Evolutionary conservation across 2,329 filamentous ascomycete genomes (phyloP).

Genomic region (Sarocladiaceae sp.): DNA sequence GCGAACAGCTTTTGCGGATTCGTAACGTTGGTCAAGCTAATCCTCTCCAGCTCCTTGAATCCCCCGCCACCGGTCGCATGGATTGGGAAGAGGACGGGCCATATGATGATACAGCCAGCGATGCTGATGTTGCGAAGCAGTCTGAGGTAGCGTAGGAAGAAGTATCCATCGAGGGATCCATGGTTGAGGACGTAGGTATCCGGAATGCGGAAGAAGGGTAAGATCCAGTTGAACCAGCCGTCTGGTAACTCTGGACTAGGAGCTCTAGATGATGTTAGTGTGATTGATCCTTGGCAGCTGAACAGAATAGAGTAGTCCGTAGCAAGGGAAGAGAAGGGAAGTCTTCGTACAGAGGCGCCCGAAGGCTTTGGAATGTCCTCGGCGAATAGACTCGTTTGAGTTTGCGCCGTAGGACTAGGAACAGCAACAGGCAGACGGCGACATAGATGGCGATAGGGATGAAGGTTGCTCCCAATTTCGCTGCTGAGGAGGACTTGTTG

Average conservation of each 20-base stretch:
- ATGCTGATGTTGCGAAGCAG: conserved; percentile 78
- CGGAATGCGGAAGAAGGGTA: conserved; percentile 57
- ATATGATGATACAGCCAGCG: conserved; percentile 76
- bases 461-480: conserved; percentile 42
- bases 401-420: conserved; percentile 40
- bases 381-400: conserved; percentile 49
- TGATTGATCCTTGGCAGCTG: no score
- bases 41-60: conserved; percentile 62
- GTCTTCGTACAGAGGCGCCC: conserved; percentile 31
- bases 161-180: conserved; percentile 85
- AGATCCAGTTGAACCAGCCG: conserved; percentile 62
- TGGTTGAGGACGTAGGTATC: conserved; percentile 83
- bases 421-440: conserved; percentile 42
- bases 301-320: no score
- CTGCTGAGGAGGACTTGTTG: conserved; percentile 28
- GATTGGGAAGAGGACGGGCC: conserved; percentile 79
- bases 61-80: conserved; percentile 73
- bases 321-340: conserved; percentile 3
- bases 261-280: conserved; percentile 33
- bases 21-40: conserved; percentile 71
- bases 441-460: conserved; percentile 47
- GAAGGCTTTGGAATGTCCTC: conserved; percentile 42
- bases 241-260: conserved; percentile 53
- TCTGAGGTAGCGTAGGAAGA: conserved; percentile 68
- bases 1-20: conserved; percentile 64